These are phyloP conservation scores for Talaromyces amestolkiae DNA, from an alignment of 2,329 filamentous ascomycete species.

Conservation along the genomic window DNA sequence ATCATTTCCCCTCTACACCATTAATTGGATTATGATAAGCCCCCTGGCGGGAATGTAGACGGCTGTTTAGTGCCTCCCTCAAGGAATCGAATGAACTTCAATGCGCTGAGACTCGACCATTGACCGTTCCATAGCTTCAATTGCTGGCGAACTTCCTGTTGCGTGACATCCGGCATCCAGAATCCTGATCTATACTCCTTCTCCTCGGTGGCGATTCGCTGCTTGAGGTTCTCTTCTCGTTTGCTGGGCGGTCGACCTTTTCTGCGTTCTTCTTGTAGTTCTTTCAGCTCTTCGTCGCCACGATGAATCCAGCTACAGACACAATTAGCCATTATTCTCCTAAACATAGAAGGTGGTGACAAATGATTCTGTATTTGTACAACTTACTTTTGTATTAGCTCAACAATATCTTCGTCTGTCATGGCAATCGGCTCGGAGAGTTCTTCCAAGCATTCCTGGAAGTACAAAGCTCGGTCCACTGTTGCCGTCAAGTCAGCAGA, in stretches of 20 bases:
- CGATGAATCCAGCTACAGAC: conserved; percentile 37
- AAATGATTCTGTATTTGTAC: background rate
- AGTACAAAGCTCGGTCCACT: conserved; percentile 69
- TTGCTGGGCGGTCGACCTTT: conserved; percentile 75
- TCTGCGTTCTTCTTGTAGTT: conserved; percentile 62
- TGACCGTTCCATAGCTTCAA: conserved; percentile 76
- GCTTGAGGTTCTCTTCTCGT: conserved; percentile 72
- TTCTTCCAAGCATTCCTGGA: conserved; percentile 61
- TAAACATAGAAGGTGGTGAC: no score
- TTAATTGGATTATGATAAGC: conserved; percentile 41
- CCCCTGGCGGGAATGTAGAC: conserved; percentile 76
- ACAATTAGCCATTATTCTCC: background rate
- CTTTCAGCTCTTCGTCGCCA: conserved; percentile 37
- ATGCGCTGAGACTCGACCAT: conserved; percentile 73
- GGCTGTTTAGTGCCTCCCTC: conserved; percentile 62
- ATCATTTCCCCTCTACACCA: background rate
- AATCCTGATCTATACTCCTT: conserved; percentile 83
- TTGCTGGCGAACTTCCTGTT: conserved; percentile 61
- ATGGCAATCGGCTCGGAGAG: conserved; percentile 34
- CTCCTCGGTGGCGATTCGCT: conserved; percentile 67
- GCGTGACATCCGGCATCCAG: conserved; percentile 72
- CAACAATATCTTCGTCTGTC: conserved; percentile 38
- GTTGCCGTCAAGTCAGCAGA: conserved; percentile 18
- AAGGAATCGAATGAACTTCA: conserved; percentile 74
- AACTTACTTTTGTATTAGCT: conserved; percentile 60